These are phyloP conservation scores for Thielaviopsis populi DNA, from an alignment of 2,329 filamentous ascomycete genomes.

Conservation along the genomic window DNA sequence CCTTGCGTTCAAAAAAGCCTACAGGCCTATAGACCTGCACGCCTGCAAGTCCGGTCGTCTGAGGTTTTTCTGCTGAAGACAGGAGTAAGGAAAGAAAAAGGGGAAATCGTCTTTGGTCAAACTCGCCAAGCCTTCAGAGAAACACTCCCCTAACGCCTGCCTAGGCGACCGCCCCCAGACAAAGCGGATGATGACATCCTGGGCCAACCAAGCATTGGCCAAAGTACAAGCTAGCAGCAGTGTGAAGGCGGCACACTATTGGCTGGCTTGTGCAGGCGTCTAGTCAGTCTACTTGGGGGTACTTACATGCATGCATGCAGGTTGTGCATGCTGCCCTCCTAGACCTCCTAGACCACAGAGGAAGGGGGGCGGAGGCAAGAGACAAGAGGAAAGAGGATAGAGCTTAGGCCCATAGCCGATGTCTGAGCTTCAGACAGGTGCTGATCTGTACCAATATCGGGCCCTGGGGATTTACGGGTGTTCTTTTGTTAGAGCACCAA, in stretches of 20 bases:
- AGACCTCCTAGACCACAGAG: background rate
- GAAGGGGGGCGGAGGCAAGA: background rate
- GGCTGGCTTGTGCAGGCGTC: background rate
- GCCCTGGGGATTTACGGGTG: background rate
- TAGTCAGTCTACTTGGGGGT: background rate
- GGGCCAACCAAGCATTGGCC: background rate
- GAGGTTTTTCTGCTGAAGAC: no score
- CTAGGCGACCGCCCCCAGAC: background rate
- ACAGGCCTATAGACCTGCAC: no score
- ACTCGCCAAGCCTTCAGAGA: background rate
- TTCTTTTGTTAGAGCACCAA: background rate
- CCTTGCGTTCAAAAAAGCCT: background rate
- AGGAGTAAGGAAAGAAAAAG: background rate
- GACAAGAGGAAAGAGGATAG: background rate
- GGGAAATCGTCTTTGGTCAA: background rate
- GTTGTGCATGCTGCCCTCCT: background rate
- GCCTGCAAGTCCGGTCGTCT: no score
- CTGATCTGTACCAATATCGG: background rate
- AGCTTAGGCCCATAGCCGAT: background rate
- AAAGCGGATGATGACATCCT: background rate
- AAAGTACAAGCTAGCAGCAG: background rate
- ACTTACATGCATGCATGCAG: background rate
- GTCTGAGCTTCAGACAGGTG: background rate
- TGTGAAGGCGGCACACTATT: background rate
- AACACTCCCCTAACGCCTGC: background rate